Conservation (phyloP, 345 rosid genomes). For the Sonneratia caseolaris region DNA sequence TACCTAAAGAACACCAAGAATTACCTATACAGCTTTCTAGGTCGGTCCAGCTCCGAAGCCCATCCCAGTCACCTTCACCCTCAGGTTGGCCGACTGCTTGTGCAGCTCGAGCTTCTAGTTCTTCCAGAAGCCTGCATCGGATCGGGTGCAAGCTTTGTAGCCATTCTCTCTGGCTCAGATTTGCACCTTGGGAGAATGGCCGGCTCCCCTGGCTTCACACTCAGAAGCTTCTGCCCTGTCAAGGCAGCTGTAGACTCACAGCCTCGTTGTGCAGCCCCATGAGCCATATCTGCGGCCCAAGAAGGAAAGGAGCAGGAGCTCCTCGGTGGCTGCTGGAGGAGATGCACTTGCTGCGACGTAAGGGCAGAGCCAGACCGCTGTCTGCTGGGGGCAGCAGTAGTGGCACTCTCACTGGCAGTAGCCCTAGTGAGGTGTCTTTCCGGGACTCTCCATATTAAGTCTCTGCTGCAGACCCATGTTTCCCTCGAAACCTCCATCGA, state of each 20-base stretch:
- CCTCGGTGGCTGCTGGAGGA: constrained; percentile 52
- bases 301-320: constrained; percentile 81
- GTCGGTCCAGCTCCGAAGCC: constrained; percentile 31
- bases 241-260: constrained; percentile 29
- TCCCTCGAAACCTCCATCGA: constrained; percentile 97
- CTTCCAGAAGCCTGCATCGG: constrained; percentile 81
- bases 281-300: constrained; percentile 20
- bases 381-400: constrained; percentile 17
- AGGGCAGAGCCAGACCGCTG: constrained; percentile 8
- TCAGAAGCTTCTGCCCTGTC: constrained; percentile 44
- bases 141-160: constrained; percentile 57
- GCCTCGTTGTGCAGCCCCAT: constrained; percentile 4
- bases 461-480: constrained; percentile 90
- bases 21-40: constrained; percentile 13
- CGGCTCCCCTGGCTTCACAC: constrained; percentile 51
- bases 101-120: constrained; percentile 83
- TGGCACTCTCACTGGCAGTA: constrained; percentile 23
- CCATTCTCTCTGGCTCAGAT: constrained; percentile 78
- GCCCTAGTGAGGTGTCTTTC: constrained; percentile 32
- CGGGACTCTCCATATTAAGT: constrained; percentile 64
- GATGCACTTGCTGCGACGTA: constrained; percentile 13
- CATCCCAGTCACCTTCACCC: constrained; percentile 70
- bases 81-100: constrained; percentile 33
- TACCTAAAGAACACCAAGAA: neutral
- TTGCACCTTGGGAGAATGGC: constrained; percentile 70